Conservation (phyloP, 2,329 filamentous ascomycete genomes). For the Cercospora sp. region DNA sequence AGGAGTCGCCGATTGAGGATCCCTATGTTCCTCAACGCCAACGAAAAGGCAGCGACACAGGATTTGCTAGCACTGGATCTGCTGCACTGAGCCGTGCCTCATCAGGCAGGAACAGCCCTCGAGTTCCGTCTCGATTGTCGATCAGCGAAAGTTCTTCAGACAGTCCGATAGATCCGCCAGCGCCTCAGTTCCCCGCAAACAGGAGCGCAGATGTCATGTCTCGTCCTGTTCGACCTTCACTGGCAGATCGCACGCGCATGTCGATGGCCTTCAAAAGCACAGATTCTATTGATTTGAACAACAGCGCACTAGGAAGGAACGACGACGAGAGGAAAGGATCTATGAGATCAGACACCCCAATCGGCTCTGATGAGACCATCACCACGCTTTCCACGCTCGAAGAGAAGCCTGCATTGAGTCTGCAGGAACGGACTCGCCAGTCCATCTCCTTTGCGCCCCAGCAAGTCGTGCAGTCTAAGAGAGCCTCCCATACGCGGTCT, state of each 20-base stretch:
- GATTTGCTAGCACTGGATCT: constrained; percentile 8
- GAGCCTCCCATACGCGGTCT: constrained; percentile 40
- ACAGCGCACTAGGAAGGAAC: background rate
- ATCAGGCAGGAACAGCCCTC: constrained; percentile 20
- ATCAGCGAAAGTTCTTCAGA: constrained; percentile 26
- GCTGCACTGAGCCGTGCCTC: constrained; percentile 18
- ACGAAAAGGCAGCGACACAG: constrained; percentile 22
- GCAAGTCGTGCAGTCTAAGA: constrained; percentile 24
- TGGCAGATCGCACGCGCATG: constrained; percentile 51
- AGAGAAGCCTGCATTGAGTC: constrained; percentile 28
- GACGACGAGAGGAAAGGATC: background rate
- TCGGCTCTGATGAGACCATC: constrained; percentile 17
- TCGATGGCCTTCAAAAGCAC: constrained; percentile 44
- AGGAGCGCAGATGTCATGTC: constrained; percentile 17
- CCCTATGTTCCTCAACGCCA: constrained; percentile 15
- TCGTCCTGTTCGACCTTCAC: constrained; percentile 40
- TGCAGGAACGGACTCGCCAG: constrained; percentile 76
- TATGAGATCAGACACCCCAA: constrained; percentile 13
- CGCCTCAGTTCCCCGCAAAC: background rate
- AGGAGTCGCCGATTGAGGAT: constrained; percentile 19
- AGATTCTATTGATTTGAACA: constrained; percentile 12
- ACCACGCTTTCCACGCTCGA: constrained; percentile 37
- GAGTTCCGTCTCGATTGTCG: constrained; percentile 14
- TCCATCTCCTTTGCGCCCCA: constrained; percentile 69
- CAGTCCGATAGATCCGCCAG: constrained; percentile 24